Evolutionary conservation across 192 early-diverging fungal species (phyloP), one percentile per base, ranked within the genome.

Genomic region (Ambispora gerdemannii): DNA sequence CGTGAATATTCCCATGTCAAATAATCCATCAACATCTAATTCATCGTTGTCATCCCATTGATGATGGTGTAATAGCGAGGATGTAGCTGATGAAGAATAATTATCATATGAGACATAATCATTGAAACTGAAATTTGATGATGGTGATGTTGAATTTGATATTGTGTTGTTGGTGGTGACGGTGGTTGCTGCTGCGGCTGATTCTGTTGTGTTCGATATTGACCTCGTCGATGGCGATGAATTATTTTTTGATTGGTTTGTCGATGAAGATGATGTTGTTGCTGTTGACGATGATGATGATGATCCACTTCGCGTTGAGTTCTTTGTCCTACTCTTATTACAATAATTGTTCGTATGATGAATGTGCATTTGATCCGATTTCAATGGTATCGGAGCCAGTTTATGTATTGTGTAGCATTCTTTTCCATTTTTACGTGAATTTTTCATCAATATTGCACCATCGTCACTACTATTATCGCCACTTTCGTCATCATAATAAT

Each of bases 391-490:
- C 6, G 70, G 60, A 24, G 38, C 70, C 2, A 63, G 19, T 62
- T 71, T 50, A 43, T 58, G 49, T 52, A 67, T 71, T 24, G 6
- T 74, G 28, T 47, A 50, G 49, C 24, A 66, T 17, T 55, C 62
- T 25, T 13, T 74, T 35, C 11, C 63, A 20, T 71, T 50, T 52
- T 60, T 58, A 31, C 34, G 50, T 68, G 62, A 2, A 50, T 50
- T 31, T 3, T n/a, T 35, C 33, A 20, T 72, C 71, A 20, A 66
- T 72, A 17, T 25, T 71, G 28, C 53, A 35, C 62, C 63, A 27
- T 72, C 70, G 27, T 74, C 75, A 47, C 49, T 70, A 49, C 75
- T 78, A n/a, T n/a, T n/a, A n/a, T n/a, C n/a, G n/a, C n/a, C n/a
- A 27, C 67, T 76, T 28, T 78, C 76, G 7, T 75, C 58, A 7